Conservation (phyloP, 495 filamentous ascomycete species). For the Pyronema omphalodes region DNA sequence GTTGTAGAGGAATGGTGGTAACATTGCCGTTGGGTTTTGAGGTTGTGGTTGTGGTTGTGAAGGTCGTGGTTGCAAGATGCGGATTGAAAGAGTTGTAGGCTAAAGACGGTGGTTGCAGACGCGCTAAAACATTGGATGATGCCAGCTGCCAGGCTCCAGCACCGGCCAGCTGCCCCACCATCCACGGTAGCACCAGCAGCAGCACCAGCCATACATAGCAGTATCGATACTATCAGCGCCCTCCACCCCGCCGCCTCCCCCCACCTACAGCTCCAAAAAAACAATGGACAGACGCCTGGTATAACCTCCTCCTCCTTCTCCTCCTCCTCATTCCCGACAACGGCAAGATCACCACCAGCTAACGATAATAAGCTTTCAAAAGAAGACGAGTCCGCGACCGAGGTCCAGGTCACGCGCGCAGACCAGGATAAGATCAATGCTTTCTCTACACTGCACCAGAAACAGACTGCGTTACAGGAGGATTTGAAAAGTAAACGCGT, state of each 20-base stretch:
- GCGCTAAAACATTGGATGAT: not conserved
- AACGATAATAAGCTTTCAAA: slow-evolving; percentile 50
- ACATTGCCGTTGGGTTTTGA: not conserved
- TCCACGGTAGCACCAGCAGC: no score
- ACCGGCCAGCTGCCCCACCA: no score
- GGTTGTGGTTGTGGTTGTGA: not conserved
- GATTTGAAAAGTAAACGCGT: slow-evolving; percentile 71
- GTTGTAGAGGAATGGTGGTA: slow-evolving; percentile 10
- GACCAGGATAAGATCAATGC: slow-evolving; percentile 98
- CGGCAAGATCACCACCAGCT: no score
- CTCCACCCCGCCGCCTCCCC: slow-evolving; percentile 15
- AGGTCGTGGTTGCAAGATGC: no score
- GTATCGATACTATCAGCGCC: slow-evolving; percentile 7
- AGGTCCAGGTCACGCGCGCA: slow-evolving; percentile 80
- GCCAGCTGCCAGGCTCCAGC: not conserved
- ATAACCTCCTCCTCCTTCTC: no score
- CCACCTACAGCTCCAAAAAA: not conserved
- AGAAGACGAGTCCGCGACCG: slow-evolving; percentile 64
- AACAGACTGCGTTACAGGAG: slow-evolving; percentile 57
- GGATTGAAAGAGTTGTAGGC: no score
- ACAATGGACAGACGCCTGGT: no score
- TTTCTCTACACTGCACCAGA: slow-evolving; percentile 86
- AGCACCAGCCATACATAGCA: not conserved
- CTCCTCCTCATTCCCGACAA: no score
- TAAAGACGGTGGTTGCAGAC: not conserved